Evolutionary conservation across 805 yeast genomes (phyloP), one percentile per base, ranked within the genome.

Genomic region (Candida schatavii): DNA sequence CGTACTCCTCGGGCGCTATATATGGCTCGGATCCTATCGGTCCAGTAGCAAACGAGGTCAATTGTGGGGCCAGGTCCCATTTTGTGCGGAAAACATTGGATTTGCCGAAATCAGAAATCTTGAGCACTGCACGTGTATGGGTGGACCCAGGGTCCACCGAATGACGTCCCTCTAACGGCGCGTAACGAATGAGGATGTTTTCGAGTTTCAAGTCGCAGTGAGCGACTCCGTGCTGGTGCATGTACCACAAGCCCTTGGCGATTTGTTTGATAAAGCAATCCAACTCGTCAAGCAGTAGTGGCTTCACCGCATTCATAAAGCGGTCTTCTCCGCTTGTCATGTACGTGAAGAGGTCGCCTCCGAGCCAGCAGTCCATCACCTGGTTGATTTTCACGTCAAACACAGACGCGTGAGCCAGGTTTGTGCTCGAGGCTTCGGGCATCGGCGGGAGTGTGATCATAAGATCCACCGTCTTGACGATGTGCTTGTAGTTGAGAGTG

Each of bases 121-220:
- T 62, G 18, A 66, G 45, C 14, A 46, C 49, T n/a, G 59, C 41
- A 29, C 47, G 45, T 13, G 50, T 41, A 15, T 31, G 38, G 41
- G 28, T 18, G 15, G 31, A 26, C n/a, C 29, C 26, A 13, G 29
- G 15, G 10, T 23, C 27, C 10, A 23, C 11, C 9, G 23, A 5
- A 10, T 18, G 19, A 15, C 39, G 45, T 14, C 45, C 39, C 23
- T 31, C 42, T 35, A 18, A 37, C 31, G 25, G 40, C 27, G n/a
- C 35, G 29, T 28, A 22, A 10, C 30, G 15, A 35, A 90, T 66
- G 29, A 90, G 59, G 21, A 90, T 69, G 60, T 90, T 90, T 56
- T 90, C 97, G 10, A 95, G 89, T 62, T 90, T 90, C 46, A 90
- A 69, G 57, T 90, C 97, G 56, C 96, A 85, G 61, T 90, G 97